A percentile compares a stretch with the other conserved stretches of the same genome.
Evolutionary conservation across 495 filamentous ascomycete species (phyloP).

Genomic region (Aspergillus sclerotiicarbonarius): DNA sequence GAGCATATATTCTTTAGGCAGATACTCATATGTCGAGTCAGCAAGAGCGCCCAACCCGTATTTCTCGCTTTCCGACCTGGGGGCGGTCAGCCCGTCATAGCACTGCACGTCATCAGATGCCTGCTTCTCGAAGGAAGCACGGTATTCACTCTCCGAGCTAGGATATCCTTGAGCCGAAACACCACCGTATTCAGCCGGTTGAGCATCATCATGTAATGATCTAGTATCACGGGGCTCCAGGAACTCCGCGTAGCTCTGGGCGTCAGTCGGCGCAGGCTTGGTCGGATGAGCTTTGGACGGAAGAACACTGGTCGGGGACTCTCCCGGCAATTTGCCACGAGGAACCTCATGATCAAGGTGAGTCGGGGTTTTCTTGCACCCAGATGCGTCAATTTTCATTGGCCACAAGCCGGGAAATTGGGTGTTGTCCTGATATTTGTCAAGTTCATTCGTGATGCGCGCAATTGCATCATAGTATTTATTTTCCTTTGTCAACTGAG

Average conservation of each 20-base stretch:
- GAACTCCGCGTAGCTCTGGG: slow-evolving; percentile 27
- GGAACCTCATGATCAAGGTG: slow-evolving; percentile 10
- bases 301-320: not conserved
- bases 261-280: slow-evolving; percentile 24
- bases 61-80: slow-evolving; percentile 26
- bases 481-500: slow-evolving; percentile 81
- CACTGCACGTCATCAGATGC: slow-evolving; percentile 26
- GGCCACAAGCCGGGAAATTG: slow-evolving; percentile 84
- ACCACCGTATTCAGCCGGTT: slow-evolving; percentile 27
- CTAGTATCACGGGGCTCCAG: slow-evolving; percentile 17
- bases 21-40: slow-evolving; percentile 93
- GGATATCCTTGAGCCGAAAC: not conserved
- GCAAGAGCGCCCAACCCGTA: slow-evolving; percentile 80
- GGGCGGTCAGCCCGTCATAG: slow-evolving; percentile 28
- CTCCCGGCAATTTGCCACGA: not conserved
- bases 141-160: not conserved
- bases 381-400: slow-evolving; percentile 71
- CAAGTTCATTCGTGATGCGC: slow-evolving; percentile 83
- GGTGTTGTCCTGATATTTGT: slow-evolving; percentile 73
- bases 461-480: slow-evolving; percentile 96
- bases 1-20: slow-evolving; percentile 75
- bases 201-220: slow-evolving; percentile 25
- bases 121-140: not conserved
- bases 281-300: slow-evolving; percentile 14
- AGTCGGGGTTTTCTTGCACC: slow-evolving; percentile 46